Base-by-base conservation (phyloP, 148 eudicot species). In the Hydrangea macrophylla region DNA sequence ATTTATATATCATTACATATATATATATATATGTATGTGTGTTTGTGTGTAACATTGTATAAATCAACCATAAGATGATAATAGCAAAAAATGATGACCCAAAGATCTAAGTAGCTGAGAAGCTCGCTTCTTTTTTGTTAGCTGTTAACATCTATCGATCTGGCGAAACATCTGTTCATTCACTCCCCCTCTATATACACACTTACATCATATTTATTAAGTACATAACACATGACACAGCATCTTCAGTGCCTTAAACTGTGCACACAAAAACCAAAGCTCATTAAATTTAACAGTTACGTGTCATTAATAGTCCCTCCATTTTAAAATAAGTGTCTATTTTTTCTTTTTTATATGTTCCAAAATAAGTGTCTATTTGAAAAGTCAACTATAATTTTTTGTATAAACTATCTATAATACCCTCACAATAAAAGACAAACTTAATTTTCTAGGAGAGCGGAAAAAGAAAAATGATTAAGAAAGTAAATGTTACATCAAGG, bases 61-160 rank as follows among this genome's bases (percentile, higher is more conserved):
- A n/a, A n/a, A n/a, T n/a, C n/a, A n/a, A 20, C 5, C 44, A 40
- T 40, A n/a, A n/a, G 23, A 63, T 63, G 20, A 44, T 44, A 27
- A 28, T 44, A 15, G 36, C 5, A 44, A 42, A 40, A 23, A 44
- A 17, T 25, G 12, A 27, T 17, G 35, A 42, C 1, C 35, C 17
- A 7, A 26, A 44, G 53, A 48, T 48, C 53, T 45, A 44, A 15
- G 8, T 44, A 27, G 27, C 67, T 36, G 36, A n/a, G 36, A 63
- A 63, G 18, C 55, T 63, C 55, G 55, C 67, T 63, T 63, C 67
- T 63, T 63, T 63, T 36, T 63, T 23, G 67, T 63, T 63, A 44
- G 27, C 55, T 63, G 67, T 63, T 63, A 42, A 63, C 55, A 44
- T 44, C 55, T 63, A n/a, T n/a, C n/a, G n/a, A 17, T 37, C 48